Base-by-base conservation (phyloP, 768 basidiomycete genomes). In the Stropharia rugosoannulata region DNA sequence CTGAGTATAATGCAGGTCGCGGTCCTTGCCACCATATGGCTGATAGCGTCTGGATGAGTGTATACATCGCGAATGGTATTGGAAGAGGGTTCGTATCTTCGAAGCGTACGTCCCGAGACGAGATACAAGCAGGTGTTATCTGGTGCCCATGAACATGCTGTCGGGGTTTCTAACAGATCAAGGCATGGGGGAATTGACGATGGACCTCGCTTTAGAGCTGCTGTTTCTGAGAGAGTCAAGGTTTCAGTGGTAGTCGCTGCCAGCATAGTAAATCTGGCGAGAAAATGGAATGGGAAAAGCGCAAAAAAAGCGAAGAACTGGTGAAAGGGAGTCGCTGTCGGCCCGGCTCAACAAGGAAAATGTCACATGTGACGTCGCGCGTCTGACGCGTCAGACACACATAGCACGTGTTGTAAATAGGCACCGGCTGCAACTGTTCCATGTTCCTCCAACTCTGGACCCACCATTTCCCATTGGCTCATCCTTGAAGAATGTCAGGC, bases 111-210 rank as follows among this genome's bases (percentile, higher is more conserved):
- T 40, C 71, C 59, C 9, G 78, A 79, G 1, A 82, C 73, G 37
- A 90, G 64, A 62, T 81, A 87, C 19, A 90, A 75, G 56, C 67
- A 70, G 29, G 73, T 67, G 56, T 80, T 83, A 66, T 88, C 82
- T 2, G 74, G 66, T 15, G 84, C 76, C 88, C 89, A 90, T 13
- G 74, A 65, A 55, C 74, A 74, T 22, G 80, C 68, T 5, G 67
- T 71, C 6, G 76, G 73, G 16, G 64, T 60, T 12, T 68, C 62
- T 35, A 68, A 63, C 18, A 74, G 72, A 48, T 68, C 57, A 32
- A 75, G 58, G 40, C 75, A 77, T 16, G 78, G 66, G 2, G 79
- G 68, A 22, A 80, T 66, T 0, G 74, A 73, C 0, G 73, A 67
- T 0, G 79, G 73, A 1, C 73, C 61, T 32, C 71, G 73, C 66